Evolutionary conservation across 1,284 basidiomycete species (phyloP), one percentile per base, ranked within the genome.

Genomic region (Melampsora americana): DNA sequence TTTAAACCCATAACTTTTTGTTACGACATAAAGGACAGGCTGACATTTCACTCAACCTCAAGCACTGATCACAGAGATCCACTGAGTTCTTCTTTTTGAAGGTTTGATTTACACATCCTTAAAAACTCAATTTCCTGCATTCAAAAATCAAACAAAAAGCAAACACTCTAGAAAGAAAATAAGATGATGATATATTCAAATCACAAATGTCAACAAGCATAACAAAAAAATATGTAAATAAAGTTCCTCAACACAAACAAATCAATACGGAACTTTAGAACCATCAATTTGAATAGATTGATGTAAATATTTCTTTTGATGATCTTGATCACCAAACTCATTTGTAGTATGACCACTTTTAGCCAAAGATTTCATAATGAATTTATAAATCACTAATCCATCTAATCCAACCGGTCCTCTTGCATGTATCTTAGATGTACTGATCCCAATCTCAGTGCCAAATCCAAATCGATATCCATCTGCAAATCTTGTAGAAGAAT

Each of bases 401-500:
- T 98, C 94, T 69, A 99, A 85, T 0, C 96, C 96, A 0, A 99
- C 96, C 0, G 96, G 96, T 1, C 96, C 96, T 39, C 96, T 86
- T 1, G 96, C 95, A 81, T 99, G 96, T 71, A 96, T 97, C 80
- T 92, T 90, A 1, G 94, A 94, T 0, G 96, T 99, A 82, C 90
- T 92, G 81, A 99, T 97, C 11, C 96, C 96, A 0, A 99, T 95
- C 84, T 99, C 96, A 1, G 96, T 95, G 0, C 96, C 96, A 79
- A 97, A 92, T 0, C 96, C 96, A 83, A 94, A 99, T 74, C 96
- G 85, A 84, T 95, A 98, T 0, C 96, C 96, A 83, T 99, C 96
- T 0, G 95, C 91, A 81, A 99, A 99, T 64, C 96, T 88, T 9
- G 96, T 96, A 79, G 90, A 92, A 2, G 94, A 92, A 80, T 99